These are phyloP conservation scores for Cercospora citrullina DNA, from an alignment of 2,329 filamentous ascomycete species.

Conservation along the genomic window DNA sequence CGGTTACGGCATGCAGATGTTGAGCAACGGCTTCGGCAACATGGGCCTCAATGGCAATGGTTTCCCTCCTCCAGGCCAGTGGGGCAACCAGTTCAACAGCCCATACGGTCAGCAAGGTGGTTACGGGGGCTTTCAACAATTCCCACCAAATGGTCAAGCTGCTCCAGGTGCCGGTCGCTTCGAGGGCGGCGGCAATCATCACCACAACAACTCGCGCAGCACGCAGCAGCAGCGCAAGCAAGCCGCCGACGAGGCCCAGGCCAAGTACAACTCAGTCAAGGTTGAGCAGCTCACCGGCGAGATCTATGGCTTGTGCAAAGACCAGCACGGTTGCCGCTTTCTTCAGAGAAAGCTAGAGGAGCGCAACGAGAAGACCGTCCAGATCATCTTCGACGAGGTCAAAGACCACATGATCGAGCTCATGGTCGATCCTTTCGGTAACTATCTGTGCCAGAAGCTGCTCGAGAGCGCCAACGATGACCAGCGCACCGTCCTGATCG, in stretches of 20 bases:
- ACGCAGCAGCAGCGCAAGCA: constrained; percentile 63
- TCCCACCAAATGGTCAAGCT: constrained; percentile 50
- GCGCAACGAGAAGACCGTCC: constrained; percentile 75
- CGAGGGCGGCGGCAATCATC: constrained; percentile 56
- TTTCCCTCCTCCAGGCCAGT: constrained; percentile 45
- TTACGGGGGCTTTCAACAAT: constrained; percentile 57
- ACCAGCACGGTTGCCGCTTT: constrained; percentile 96
- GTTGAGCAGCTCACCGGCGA: constrained; percentile 78
- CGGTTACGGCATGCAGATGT: constrained; percentile 60
- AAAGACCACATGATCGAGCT: constrained; percentile 92
- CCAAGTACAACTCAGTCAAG: constrained; percentile 79
- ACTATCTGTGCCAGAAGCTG: constrained; percentile 98
- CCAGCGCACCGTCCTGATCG: constrained; percentile 87
- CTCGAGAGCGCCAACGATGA: constrained; percentile 94
- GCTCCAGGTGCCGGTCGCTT: constrained; percentile 48
- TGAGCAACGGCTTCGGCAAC: constrained; percentile 68
- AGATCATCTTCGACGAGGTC: constrained; percentile 93
- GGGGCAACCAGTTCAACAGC: constrained; percentile 26
- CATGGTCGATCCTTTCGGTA: constrained; percentile 98
- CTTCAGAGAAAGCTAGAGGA: constrained; percentile 97
- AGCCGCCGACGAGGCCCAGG: constrained; percentile 68
- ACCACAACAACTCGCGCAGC: constrained; percentile 11
- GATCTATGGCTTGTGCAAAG: constrained; percentile 90
- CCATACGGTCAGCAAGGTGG: constrained; percentile 46
- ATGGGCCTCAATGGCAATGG: constrained; percentile 54